These are phyloP conservation scores for Rhodotorula sp. DNA, from an alignment of 1,284 basidiomycete species.

Conservation along the genomic window DNA sequence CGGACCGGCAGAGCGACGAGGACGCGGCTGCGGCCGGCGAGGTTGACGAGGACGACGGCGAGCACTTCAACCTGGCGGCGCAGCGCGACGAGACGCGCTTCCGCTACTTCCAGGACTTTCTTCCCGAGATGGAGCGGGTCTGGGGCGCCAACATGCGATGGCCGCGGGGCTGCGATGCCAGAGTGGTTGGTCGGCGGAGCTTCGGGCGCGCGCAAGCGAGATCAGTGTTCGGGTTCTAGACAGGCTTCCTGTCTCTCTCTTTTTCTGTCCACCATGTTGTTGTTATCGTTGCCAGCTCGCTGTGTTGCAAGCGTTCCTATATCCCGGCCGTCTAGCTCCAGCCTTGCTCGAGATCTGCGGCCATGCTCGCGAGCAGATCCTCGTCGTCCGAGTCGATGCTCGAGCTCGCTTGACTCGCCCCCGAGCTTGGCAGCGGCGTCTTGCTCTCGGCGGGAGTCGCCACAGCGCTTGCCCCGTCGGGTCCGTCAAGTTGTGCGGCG, in stretches of 20 bases:
- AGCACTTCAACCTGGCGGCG: constrained; percentile 25
- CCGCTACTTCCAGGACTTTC: constrained; percentile 33
- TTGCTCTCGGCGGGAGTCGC: not conserved
- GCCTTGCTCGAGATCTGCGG: constrained; percentile 33
- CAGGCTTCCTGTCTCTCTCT: not conserved
- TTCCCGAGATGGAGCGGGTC: constrained; percentile 20
- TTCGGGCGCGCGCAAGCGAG: constrained; percentile 19
- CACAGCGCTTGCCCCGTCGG: not conserved
- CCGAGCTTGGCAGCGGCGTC: constrained; percentile 1
- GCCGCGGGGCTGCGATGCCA: constrained; percentile 21
- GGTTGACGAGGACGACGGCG: not conserved
- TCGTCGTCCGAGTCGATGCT: constrained; percentile 36
- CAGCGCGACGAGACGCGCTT: constrained; percentile 27
- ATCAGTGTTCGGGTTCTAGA: constrained; percentile 22
- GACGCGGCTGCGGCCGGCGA: not conserved
- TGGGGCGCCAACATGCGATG: constrained; percentile 23
- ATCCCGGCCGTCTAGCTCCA: constrained; percentile 12
- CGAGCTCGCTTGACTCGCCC: constrained; percentile 23
- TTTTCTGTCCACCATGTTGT: not conserved
- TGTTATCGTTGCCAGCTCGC: not conserved
- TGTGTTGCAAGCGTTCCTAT: no score
- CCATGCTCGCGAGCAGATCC: constrained; percentile 33
- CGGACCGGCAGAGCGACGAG: not conserved
- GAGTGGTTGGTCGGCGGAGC: not conserved
- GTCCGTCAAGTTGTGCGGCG: not conserved